Conservation (phyloP, 352 stramenopile genomes). For the Ophiocytium majus region DNA sequence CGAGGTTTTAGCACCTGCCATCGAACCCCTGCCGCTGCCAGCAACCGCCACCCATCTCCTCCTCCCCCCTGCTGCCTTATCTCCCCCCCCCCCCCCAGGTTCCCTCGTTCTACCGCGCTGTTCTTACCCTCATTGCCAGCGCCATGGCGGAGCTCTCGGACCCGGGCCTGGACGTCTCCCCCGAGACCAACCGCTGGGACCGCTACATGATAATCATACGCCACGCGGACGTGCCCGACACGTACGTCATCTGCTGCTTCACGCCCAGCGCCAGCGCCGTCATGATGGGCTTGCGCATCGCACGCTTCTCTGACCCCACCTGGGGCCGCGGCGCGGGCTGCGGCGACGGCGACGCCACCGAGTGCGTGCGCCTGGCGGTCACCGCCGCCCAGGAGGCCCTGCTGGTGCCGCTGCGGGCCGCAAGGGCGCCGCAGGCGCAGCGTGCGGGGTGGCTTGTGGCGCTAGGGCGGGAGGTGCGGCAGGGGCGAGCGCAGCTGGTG, state of each 20-base stretch:
- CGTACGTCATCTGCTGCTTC: slow-evolving; percentile 17
- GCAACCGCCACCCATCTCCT: no score
- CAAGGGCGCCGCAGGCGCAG: neutral
- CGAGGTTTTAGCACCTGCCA: no score
- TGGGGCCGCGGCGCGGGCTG: neutral
- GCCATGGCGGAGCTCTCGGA: neutral
- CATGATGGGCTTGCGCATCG: slow-evolving; percentile 7
- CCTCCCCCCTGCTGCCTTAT: no score
- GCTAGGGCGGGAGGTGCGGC: neutral
- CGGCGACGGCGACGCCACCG: neutral
- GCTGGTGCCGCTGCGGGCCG: neutral
- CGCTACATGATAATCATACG: slow-evolving; percentile 13
- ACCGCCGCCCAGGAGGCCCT: neutral
- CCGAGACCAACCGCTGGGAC: slow-evolving; percentile 21
- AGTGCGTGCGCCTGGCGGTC: neutral
- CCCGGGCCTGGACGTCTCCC: neutral
- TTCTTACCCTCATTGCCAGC: neutral
- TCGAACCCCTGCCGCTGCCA: no score
- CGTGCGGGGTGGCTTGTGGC: neutral
- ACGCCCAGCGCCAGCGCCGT: neutral
- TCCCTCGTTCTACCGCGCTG: slow-evolving; percentile 7
- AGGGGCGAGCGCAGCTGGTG: neutral
- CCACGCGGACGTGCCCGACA: neutral
- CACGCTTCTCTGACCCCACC: neutral
- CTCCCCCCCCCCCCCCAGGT: neutral